Conservation (phyloP, 208 protist genomes). For the Naegleria lovaniensis region DNA sequence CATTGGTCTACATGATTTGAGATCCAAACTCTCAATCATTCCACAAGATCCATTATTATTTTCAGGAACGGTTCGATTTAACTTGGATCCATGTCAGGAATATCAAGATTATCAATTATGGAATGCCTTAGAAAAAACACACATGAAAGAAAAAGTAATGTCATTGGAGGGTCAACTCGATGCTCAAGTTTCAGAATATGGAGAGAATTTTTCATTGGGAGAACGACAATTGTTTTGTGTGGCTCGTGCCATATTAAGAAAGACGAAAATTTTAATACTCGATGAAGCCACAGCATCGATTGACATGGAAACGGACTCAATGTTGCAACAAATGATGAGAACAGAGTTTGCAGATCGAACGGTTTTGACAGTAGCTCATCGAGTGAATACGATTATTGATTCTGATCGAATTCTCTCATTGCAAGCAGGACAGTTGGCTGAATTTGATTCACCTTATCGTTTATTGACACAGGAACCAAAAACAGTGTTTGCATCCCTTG, state of each 20-base stretch:
- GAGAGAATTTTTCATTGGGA: slow-evolving; percentile 35
- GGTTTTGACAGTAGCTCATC: slow-evolving; percentile 54
- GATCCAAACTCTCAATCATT: slow-evolving; percentile 31
- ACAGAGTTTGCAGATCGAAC: slow-evolving; percentile 46
- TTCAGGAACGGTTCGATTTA: slow-evolving; percentile 53
- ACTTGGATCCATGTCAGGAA: slow-evolving; percentile 56
- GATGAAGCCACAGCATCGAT: slow-evolving; percentile 45
- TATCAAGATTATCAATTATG: slow-evolving; percentile 36
- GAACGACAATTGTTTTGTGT: slow-evolving; percentile 46
- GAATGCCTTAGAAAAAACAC: slow-evolving; percentile 26
- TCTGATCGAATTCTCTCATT: slow-evolving; percentile 46
- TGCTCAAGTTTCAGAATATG: slow-evolving; percentile 23
- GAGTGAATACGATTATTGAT: slow-evolving; percentile 54
- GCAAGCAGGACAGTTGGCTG: slow-evolving; percentile 37
- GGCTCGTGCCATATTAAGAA: slow-evolving; percentile 37
- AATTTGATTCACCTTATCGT: slow-evolving; percentile 36
- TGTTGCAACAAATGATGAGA: slow-evolving; percentile 52
- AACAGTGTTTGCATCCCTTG: no score
- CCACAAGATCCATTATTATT: slow-evolving; percentile 58
- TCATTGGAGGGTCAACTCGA: neutral
- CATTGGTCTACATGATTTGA: slow-evolving; percentile 5
- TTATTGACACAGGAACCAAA: slow-evolving; percentile 27
- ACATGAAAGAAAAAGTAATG: slow-evolving; percentile 44
- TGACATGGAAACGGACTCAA: slow-evolving; percentile 51
- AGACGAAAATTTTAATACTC: slow-evolving; percentile 33